phyloP scores from a whole-genome alignment of 345 rosid genomes.

The Hirschfeldia incana region DNA sequence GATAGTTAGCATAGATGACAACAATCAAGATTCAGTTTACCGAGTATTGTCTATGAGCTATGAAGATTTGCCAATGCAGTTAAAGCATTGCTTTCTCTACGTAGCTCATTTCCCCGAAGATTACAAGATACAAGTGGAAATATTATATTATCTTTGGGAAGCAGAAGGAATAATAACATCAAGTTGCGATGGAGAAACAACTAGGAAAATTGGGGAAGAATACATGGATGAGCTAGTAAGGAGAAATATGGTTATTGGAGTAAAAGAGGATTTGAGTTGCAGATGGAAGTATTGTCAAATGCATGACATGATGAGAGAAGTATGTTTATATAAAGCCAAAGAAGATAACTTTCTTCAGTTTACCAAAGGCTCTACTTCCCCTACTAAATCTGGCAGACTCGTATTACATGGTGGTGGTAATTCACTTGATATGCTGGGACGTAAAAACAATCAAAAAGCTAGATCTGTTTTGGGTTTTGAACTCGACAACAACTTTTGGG shows the following conservation, averaged over 20 bases:
- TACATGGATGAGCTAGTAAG: constrained; percentile 35
- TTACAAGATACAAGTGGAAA: constrained; percentile 22
- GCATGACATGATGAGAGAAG: constrained; percentile 42
- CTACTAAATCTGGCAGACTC: constrained; percentile 12
- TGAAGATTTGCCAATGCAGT: constrained; percentile 8
- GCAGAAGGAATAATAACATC: constrained; percentile 40
- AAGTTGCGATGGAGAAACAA: constrained; percentile 4
- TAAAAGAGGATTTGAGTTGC: neutral
- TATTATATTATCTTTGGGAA: constrained; percentile 39
- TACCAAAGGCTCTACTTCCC: neutral
- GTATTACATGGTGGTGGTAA: neutral
- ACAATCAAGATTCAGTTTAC: neutral
- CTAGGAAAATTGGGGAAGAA: constrained; percentile 27
- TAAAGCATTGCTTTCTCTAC: constrained; percentile 33
- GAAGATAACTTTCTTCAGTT: neutral
- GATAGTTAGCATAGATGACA: neutral
- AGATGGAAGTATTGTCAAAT: neutral
- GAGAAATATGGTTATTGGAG: constrained; percentile 43
- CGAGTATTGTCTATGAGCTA: constrained; percentile 24
- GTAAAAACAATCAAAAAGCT: neutral
- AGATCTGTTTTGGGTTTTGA: constrained; percentile 17
- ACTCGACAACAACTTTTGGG: neutral
- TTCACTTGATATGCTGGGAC: neutral
- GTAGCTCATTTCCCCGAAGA: constrained; percentile 28
- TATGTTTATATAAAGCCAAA: constrained; percentile 29